Base-by-base conservation (phyloP, 2,329 filamentous ascomycete genomes). In the Cercospora sp. region DNA sequence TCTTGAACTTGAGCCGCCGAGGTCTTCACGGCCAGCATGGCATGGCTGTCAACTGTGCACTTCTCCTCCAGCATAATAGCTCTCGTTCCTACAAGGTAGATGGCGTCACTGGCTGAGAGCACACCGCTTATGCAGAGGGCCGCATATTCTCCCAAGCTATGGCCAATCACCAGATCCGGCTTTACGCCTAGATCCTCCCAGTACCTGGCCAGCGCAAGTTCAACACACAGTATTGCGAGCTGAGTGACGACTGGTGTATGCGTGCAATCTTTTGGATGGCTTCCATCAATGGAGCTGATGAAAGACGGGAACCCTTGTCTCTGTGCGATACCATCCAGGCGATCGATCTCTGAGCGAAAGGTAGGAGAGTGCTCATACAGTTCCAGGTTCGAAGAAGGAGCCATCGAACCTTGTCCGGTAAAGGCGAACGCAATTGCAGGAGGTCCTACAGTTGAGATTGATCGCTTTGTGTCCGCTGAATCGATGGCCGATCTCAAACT, bases 151-250 rank as follows among this genome's bases (percentile, higher is more conserved):
- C 80, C 80, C 3, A 82, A 71, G 63, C 75, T 74, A 62, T 79
- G 77, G 0, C 78, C 78, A 3, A 77, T 63, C 6, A 78, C 75
- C 1, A 71, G 62, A 9, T 63, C 60, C 3, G 78, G 76, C 33
- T 63, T 60, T 7, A 79, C 60, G 13, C 76, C 75, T 3, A 81
- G 71, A 1, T 76, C 75, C 0, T 36, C 60, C 72, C 70, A 73
- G 33, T 73, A 68, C n/a, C 68, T 63, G 6, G 69, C 48, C 12
- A 83, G 71, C 16, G 80, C 81, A 59, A 86, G 82, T 69, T 85
- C 75, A 0, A 81, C 62, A 61, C 75, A 80, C 2, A 79, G 74
- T 3, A 76, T 69, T 2, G 79, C 81, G 1, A 85, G 74, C 58
- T 85, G 83, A 12, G 72, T 69, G n/a, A 72, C 64, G 3, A 73